Base-by-base conservation (phyloP, 768 basidiomycete genomes). In the Psilocybe cyanescens region DNA sequence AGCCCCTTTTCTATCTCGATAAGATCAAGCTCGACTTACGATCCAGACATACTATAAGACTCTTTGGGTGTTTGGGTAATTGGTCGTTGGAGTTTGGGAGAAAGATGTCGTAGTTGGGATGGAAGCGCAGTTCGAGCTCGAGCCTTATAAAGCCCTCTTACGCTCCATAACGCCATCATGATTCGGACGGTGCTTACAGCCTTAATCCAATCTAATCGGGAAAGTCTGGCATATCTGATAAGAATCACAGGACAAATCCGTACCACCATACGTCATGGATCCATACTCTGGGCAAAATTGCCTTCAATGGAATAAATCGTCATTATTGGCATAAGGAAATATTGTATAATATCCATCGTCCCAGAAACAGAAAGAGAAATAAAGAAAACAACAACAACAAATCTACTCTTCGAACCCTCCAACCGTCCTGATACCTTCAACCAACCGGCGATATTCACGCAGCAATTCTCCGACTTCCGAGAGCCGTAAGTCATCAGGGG, bases 381-480 rank as follows among this genome's bases (percentile, higher is more conserved):
- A 44, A 14, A 44, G 4, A 44, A 44, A 44, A 44, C 1, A n/a
- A 44, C 41, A 44, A 35, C 33, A 48, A 16, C 6, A 11, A 33
- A 19, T n/a, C 66, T 69, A 76, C 59, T 74, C 76, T 19, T 76
- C 76, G 70, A 90, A 90, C 4, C 88, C 90, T 17, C 86, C 87
- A 55, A 82, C 74, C 19, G 76, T 79, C 29, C 83, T 76, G 35
- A 95, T 76, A 16, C 81, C 86, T 46, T 92, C 90, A 8, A 87
- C 95, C 55, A 97, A 71, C 47, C 90, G 78, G 64, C 85, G 84
- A 73, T 97, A 98, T 65, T 97, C 96, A 33, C 79, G 76, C 70
- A 99, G 76, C 46, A 99, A 78, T 65, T 90, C 86, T 0, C 81
- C 86, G 1, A 98, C 86, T 66, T 99, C 97, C 0, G 88, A 86